Base-by-base conservation (phyloP, 1,139 yeast species). In the Lodderomyces orthopsilosis region DNA sequence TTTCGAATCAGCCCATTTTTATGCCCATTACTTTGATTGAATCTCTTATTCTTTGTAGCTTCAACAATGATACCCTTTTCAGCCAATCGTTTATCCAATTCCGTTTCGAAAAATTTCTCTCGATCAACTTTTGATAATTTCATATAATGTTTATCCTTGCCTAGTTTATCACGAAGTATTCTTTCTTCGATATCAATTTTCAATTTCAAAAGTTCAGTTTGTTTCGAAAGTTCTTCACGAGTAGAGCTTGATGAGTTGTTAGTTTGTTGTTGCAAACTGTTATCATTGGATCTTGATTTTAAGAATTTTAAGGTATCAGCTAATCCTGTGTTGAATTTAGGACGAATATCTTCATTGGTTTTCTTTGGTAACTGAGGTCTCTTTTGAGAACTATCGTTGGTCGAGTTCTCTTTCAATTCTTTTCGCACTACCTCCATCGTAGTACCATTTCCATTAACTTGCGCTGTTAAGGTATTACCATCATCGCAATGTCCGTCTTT, bases 261-360 rank as follows among this genome's bases (percentile, higher is more conserved):
- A 8, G 18, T 15, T 15, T 14, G 12, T 17, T 30, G 34, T 5
- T 4, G 19, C 12, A 15, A n/a, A 19, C 5, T n/a, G 15, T 15
- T 30, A 4, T 30, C 34, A 10, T 30, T 15, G 18, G n/a, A 8
- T 26, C 71, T 70, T 2, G 76, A 63, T 46, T 74, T 70, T 13
- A 85, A 65, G 47, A 80, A 75, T 41, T 68, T 68, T 41, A 86
- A 66, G 0, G 90, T 76, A 2, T 79, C 73, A 3, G 83, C 84
- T 33, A 85, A 56, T 0, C 88, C 84, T 17, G 72, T 70, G 26
- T 64, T 62, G 45, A 79, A 73, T 35, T 35, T 43, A 1, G 55
- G 54, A 18, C 38, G 40, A 19, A 28, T 19, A n/a, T 26, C 36
- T 17, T 42, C 46, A 10, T 38, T 34, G 10, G 41, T 22, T 9